Base-by-base conservation (phyloP, 306 rosid species). In the Boehmeria nivea region DNA sequence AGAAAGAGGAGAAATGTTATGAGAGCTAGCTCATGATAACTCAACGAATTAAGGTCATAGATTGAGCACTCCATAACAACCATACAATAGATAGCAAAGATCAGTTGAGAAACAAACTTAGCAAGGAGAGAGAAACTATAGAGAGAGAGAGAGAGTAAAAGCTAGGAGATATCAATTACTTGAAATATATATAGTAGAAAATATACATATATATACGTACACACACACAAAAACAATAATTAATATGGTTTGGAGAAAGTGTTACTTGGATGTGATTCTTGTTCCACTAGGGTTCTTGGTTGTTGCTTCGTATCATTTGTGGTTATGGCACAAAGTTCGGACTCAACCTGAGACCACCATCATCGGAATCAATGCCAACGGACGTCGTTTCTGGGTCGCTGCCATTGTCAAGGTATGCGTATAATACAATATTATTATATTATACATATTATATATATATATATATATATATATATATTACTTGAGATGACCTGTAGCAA, bases 301-400 rank as follows among this genome's bases (percentile, higher is more conserved):
- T 2, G 74, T n/a, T 61, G 39, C 66, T 60, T 79, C 65, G 34
- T 85, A 87, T 71, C 94, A 93, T 75, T 46, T 71, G 37, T 93
- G 96, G 95, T 69, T 93, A 3, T 87, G 89, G 95, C 75, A 81
- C 28, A 81, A 59, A 43, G 95, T 83, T 65, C 42, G 88, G 22
- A 87, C 74, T 28, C 81, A 73, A 3, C 95, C 99, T 0, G 75
- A 75, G 55, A 75, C 76, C 1, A 93, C 96, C 46, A 76, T 87
- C 70, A 79, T 87, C 53, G 99, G 89, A 48, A 85, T 83, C 69
- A 87, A 93, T 44, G 81, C 87, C 37, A 60, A 15, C 43, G 99
- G 95, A 3, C 52, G 99, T 42, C 54, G 96, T 33, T 81, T 75
- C 28, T 93, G 99, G 99, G 94, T 93, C 72, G 34, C 80, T 34